A percentile compares a stretch with the other conserved stretches of the same genome.
phyloP scores from a whole-genome alignment of 2,329 filamentous ascomycete genomes.

The Coccinonectria pachysandricola region DNA sequence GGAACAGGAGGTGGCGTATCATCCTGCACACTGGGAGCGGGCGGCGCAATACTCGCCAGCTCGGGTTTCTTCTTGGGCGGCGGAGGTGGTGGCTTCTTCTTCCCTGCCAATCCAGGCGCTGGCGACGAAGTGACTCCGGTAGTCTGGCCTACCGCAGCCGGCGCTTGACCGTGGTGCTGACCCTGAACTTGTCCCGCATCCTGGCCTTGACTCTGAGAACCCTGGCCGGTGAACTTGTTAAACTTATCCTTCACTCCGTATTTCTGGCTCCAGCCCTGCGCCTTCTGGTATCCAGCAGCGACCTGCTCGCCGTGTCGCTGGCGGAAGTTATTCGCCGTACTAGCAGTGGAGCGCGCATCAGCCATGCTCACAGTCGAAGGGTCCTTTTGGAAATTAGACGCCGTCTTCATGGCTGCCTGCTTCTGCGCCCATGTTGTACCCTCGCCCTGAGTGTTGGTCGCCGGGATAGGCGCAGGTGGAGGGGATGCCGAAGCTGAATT shows the following conservation, averaged over 20 bases:
- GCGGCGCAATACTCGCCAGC: conserved; percentile 18
- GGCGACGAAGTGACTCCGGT: conserved; percentile 5
- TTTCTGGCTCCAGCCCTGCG: conserved; percentile 49
- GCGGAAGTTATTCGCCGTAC: conserved; percentile 58
- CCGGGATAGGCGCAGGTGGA: no score
- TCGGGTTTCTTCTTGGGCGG: conserved; percentile 42
- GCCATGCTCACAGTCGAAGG: conserved; percentile 50
- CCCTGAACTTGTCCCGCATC: no score
- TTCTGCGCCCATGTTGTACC: conserved; percentile 57
- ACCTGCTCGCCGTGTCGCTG: conserved; percentile 61
- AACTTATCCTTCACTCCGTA: conserved; percentile 41
- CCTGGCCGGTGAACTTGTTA: conserved; percentile 18
- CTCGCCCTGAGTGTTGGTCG: conserved; percentile 22
- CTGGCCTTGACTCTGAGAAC: conserved; percentile 7
- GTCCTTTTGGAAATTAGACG: conserved; percentile 47
- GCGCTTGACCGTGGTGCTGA: conserved; percentile 8
- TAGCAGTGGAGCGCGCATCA: conserved; percentile 47
- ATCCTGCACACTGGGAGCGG: conserved; percentile 8
- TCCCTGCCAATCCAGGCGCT: conserved; percentile 21
- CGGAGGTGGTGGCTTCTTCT: conserved; percentile 45
- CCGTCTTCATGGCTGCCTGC: conserved; percentile 52
- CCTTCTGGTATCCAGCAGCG: conserved; percentile 45
- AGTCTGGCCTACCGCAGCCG: conserved; percentile 1
- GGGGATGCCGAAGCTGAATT: conserved; percentile 8
- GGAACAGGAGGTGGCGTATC: conserved; percentile 42